Evolutionary conservation across 2,329 filamentous ascomycete species (phyloP), one percentile per base, ranked within the genome.

Genomic region (Teratosphaeria pseudoeucalypti): DNA sequence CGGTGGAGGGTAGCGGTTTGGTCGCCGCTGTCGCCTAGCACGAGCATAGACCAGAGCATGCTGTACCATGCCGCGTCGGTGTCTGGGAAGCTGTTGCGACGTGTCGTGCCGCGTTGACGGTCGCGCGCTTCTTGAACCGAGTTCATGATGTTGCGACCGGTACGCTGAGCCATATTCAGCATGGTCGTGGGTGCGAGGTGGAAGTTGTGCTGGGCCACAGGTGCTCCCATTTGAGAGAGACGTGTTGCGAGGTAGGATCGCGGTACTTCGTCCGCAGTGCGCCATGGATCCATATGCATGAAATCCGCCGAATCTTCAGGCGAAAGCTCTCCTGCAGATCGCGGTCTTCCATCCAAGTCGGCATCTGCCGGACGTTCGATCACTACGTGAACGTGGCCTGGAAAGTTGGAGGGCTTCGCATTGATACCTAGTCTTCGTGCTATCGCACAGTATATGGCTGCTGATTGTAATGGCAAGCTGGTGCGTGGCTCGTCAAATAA

Each of bases 401-500:
- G 90, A 68, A 92, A 89, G 52, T 87, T 86, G 66, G 89, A 92
- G 58, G 89, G 90, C 37, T 85, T 83, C 0, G 92, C 90, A 65
- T 87, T 81, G 54, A 99, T 74, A 1, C 87, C 88, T 12, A 96
- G 71, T 43, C 88, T 82, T 58, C 83, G 80, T 0, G 90, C 92
- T 16, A 97, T 73, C 60, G 85, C 86, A 69, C 88, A 94, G 74
- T 87, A 99, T 63, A 97, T 95, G 61, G 87, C 87, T 58, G 87
- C 87, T 1, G 90, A 94, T 62, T 96, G 87, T 56, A 96, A 80
- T 1, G 92, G 94, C 9, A 96, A 79, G 1, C 91, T 92, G 32
- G 89, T 85, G 68, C 95, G 90, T 0, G 82, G 80, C 6, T 82
- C 76, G 56, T 88, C 85, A 39, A 84, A 85, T 52, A 97, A 78